These are phyloP conservation scores for Blastocystis sp. DNA, from an alignment of 352 stramenopile genomes.

Conservation along the genomic window DNA sequence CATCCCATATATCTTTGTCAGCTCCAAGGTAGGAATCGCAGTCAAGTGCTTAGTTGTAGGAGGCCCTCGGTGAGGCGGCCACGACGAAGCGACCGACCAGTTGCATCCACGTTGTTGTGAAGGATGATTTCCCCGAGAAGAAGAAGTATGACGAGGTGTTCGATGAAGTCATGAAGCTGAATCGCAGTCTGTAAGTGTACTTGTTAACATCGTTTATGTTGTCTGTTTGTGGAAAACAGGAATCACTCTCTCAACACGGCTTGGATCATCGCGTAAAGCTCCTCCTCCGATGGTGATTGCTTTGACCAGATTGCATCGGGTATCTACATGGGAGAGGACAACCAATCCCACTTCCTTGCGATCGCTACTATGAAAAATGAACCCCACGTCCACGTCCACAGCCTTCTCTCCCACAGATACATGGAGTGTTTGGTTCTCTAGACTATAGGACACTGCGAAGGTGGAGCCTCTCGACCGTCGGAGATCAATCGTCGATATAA, in stretches of 20 bases:
- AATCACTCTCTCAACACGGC: background rate
- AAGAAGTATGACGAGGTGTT: constrained; percentile 78
- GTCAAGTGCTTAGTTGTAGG: constrained; percentile 5
- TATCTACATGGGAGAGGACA: too few species aligned
- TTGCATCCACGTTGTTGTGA: constrained; percentile 86
- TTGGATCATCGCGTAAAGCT: background rate
- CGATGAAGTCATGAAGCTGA: constrained; percentile 73
- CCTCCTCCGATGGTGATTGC: too few species aligned
- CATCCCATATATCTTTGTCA: constrained; percentile 94
- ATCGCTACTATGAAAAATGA: too few species aligned
- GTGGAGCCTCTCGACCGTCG: too few species aligned
- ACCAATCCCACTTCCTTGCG: too few species aligned
- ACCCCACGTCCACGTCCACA: too few species aligned
- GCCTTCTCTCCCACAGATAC: too few species aligned
- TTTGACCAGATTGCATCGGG: too few species aligned
- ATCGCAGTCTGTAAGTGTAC: constrained; percentile 31
- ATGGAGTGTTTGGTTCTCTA: too few species aligned
- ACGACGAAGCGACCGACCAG: constrained; percentile 93
- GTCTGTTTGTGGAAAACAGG: background rate
- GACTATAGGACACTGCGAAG: too few species aligned
- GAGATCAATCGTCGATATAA: too few species aligned
- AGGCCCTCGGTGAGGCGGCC: constrained; percentile 78
- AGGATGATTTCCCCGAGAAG: constrained; percentile 75
- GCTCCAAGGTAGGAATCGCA: constrained; percentile 74
- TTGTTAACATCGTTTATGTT: constrained; percentile 6